Base-by-base conservation (phyloP, 2,329 filamentous ascomycete species). In the Phialophora chinensis region DNA sequence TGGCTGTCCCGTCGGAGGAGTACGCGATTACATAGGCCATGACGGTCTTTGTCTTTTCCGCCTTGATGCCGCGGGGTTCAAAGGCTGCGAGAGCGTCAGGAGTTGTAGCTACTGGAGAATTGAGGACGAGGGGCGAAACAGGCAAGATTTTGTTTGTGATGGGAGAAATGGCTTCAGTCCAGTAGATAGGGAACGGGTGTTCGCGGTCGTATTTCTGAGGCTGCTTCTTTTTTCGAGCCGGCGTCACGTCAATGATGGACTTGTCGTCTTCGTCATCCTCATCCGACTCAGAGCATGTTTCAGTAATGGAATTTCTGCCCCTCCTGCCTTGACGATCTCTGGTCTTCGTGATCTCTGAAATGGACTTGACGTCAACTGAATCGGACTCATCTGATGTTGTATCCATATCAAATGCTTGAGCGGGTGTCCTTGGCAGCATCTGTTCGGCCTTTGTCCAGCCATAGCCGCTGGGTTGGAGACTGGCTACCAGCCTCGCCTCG, bases 391-490 rank as follows among this genome's bases (percentile, higher is more conserved):
- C 65, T 29, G 66, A 66, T 3, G 68, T 67, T 2, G 60, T 61
- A 35, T 68, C 65, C 29, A 44, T 25, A 23, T 66, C 31, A n/a
- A 54, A 57, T n/a, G 56, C 27, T 25, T 66, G 59, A 8, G 44
- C 12, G 35, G 63, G 47, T 20, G 66, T 71, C n/a, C 61, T 63
- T 23, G 72, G 69, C 17, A 68, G 52, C 57, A 66, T 68, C 44
- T 95, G 91, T 77, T 99, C 95, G 11, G 85, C 79, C 76, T 94
- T 96, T 67, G 88, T 96, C 89, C 92, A 98, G 1, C 93, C 93
- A 77, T 96, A 97, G 0, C 95, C 95, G 25, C 92, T 80, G 0
- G 93, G 90, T 75, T 98, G 95, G 49, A 99, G 76, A 74, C 88
- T 97, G 10, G 89, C 88, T 2, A 98, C 88, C 83, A 98, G 85